Conservation (phyloP, 805 yeast species). For the Schwanniomyces occidentalis region DNA sequence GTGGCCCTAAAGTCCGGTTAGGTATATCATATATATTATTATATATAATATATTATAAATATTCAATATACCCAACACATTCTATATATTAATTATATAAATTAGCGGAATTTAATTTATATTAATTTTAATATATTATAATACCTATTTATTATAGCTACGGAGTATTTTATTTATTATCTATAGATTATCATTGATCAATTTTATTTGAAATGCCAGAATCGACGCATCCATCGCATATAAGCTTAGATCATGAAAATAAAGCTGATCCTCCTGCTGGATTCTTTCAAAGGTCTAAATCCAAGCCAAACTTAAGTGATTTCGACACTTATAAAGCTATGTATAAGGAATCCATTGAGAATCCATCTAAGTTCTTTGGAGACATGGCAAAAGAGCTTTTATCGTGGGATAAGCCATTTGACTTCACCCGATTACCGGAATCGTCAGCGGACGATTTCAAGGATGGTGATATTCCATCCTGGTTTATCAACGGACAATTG, state of each 20-base stretch:
- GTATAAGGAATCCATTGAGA: conserved; percentile 56
- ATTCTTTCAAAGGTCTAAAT: conserved; percentile 44
- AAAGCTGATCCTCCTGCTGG: conserved; percentile 36
- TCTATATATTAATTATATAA: no score
- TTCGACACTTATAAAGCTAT: conserved; percentile 50
- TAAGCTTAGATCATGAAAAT: conserved; percentile 36
- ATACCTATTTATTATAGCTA: no score
- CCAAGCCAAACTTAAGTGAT: conserved; percentile 47
- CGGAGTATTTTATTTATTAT: no score
- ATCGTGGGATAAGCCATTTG: conserved; percentile 55
- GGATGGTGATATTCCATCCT: conserved; percentile 74
- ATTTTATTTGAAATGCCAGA: conserved; percentile 6
- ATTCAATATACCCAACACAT: no score
- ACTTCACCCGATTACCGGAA: conserved; percentile 46
- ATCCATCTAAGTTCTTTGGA: conserved; percentile 58
- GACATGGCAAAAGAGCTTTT: conserved; percentile 49
- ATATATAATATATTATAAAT: no score
- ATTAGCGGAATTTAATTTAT: background rate
- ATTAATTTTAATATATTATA: no score
- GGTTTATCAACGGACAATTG: conserved; percentile 92
- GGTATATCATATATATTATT: no score
- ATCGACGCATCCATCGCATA: conserved; percentile 12
- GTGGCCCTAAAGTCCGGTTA: no score
- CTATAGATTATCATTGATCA: no score
- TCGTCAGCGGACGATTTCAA: conserved; percentile 48